Base-by-base conservation (phyloP, 169 alveolate genomes). In the Pseudocohnilembus persalinus region DNA sequence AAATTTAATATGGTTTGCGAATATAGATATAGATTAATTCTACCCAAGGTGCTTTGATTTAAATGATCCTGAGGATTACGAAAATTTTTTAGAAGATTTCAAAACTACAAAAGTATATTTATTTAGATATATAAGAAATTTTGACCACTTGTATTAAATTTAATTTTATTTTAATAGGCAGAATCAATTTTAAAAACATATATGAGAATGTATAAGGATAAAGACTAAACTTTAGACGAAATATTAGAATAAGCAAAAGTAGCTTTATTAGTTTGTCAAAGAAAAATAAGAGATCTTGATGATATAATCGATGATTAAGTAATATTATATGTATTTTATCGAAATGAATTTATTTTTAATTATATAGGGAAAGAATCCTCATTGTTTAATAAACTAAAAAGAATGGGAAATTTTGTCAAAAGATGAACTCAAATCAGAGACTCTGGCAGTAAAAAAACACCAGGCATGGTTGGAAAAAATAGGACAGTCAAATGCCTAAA, bases 21-120 rank as follows among this genome's bases (percentile, higher is more conserved):
- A 83, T 81, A 89, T 92, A 30, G 97, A 95, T 81, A 89, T 93
- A 25, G 97, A 96, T 82, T 85, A 93, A 24, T 96, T 95, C 87
- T 96, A 88, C 73, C 98, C 98, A 28, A 89, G 96, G 78, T 92
- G 97, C 27, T 95, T 88, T 91, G 97, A 96, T 85, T 82, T 94
- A 74, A 82, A 94, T 31, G 94, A 94, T 73, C 91, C 91, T 78
- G 95, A 92, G 31, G 97, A 93, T 30, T 85, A 84, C 27, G 95
- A 93, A 68, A 96, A 95, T 79, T 96, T 95, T 83, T 84, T 91
- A 29, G 92, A 91, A 83, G 96, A 96, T 64, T 96, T 93, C 74
- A 94, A 96, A 77, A 73, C 31, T 29, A 65, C 82, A 25, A 85
- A 85, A 85, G 93, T 92, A 83, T 64, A 15, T 34, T 73, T 29